Conservation (phyloP, 257 asterid genomes). For the Hygrophila difformis region DNA sequence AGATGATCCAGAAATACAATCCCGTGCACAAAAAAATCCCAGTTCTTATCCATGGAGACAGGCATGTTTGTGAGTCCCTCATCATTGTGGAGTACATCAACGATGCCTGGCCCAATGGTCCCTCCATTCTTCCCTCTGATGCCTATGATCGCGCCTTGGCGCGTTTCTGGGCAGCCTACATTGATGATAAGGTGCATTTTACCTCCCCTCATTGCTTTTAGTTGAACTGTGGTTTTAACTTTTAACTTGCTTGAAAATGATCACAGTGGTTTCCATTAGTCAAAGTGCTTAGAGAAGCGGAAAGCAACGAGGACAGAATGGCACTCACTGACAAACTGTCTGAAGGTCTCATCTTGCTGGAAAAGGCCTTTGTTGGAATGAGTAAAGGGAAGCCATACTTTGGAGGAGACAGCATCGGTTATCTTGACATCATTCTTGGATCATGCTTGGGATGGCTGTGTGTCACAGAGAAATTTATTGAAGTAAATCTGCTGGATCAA, state of each 20-base stretch:
- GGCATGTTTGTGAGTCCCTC: constrained; percentile 34
- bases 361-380: constrained; percentile 24
- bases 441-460: constrained; percentile 27
- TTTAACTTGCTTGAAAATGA: not conserved
- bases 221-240: not conserved
- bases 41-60: constrained; percentile 32
- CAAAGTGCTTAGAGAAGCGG: constrained; percentile 11
- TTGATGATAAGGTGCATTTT: constrained; percentile 28
- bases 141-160: constrained; percentile 35
- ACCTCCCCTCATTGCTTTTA: not conserved
- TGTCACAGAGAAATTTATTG: constrained; percentile 18
- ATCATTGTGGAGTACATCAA: constrained; percentile 35
- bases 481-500: constrained; percentile 21
- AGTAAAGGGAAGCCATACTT: constrained; percentile 34
- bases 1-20: constrained; percentile 30
- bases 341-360: constrained; percentile 23
- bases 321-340: constrained; percentile 4
- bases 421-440: constrained; percentile 39
- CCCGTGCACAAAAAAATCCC: constrained; percentile 44
- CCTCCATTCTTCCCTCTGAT: constrained; percentile 32
- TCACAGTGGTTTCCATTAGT: constrained; percentile 28
- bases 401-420: constrained; percentile 42
- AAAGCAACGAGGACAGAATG: constrained; percentile 15
- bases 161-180: constrained; percentile 43
- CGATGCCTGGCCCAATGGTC: constrained; percentile 28